These are phyloP conservation scores for Inosperma sp. DNA, from an alignment of 768 basidiomycete genomes.

Conservation along the genomic window DNA sequence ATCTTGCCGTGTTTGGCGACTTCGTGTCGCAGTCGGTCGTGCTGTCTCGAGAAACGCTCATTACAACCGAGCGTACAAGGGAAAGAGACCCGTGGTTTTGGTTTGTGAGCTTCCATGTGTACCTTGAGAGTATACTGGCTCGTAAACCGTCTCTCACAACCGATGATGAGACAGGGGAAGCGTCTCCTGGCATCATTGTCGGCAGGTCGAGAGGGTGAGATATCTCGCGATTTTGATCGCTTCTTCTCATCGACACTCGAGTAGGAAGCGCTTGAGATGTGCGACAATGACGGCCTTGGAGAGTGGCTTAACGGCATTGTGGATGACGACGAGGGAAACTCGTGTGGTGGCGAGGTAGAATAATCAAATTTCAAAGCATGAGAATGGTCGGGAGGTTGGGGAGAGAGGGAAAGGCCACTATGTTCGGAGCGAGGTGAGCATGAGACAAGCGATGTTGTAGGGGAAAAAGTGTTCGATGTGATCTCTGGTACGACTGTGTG, in stretches of 20 bases:
- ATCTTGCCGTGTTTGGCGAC: slow-evolving; percentile 54
- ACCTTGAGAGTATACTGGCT: slow-evolving; percentile 52
- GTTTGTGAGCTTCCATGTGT: slow-evolving; percentile 53
- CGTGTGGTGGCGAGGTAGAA: slow-evolving; percentile 23
- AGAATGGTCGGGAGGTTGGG: slow-evolving; percentile 32
- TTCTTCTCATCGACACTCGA: slow-evolving; percentile 19
- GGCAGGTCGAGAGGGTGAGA: slow-evolving; percentile 27
- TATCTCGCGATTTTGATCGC: slow-evolving; percentile 26
- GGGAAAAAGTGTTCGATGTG: slow-evolving; percentile 22
- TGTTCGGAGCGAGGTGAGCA: slow-evolving; percentile 32
- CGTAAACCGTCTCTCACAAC: slow-evolving; percentile 47
- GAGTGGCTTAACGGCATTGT: slow-evolving; percentile 15
- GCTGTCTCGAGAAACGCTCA: slow-evolving; percentile 52
- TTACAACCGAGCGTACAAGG: slow-evolving; percentile 52
- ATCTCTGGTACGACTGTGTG: slow-evolving; percentile 21
- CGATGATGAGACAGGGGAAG: slow-evolving; percentile 44
- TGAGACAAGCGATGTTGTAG: slow-evolving; percentile 29
- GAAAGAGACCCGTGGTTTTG: slow-evolving; percentile 44
- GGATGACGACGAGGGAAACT: slow-evolving; percentile 19
- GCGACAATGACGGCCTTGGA: slow-evolving; percentile 23
- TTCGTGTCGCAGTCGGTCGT: slow-evolving; percentile 54
- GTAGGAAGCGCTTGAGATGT: slow-evolving; percentile 23
- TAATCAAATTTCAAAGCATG: slow-evolving; percentile 34
- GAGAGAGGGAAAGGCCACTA: slow-evolving; percentile 28
- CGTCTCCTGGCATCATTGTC: slow-evolving; percentile 38